phyloP scores from a whole-genome alignment of 306 rosid genomes.

The Herpetospermum pedunculosum region DNA sequence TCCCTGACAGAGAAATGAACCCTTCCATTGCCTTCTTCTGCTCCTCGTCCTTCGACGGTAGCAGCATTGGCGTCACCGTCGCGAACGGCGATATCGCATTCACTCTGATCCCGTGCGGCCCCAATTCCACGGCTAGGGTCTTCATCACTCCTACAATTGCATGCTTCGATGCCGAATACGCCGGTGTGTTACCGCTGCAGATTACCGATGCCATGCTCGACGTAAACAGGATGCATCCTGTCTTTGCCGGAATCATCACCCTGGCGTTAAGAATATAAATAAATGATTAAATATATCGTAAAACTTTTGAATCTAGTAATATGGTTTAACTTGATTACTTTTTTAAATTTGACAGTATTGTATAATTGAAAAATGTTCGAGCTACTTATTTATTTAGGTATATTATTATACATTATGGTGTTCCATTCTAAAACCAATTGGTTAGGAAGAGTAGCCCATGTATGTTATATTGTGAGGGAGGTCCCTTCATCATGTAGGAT shows the following conservation, averaged over 20 bases:
- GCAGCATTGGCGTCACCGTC: constrained; percentile 21
- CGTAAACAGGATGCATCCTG: constrained; percentile 29
- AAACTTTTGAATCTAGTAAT: no score
- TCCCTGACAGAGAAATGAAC: neutral
- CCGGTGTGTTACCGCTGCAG: constrained; percentile 21
- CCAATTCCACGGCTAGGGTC: constrained; percentile 36
- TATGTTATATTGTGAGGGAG: no score
- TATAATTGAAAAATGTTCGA: no score
- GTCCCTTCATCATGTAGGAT: no score
- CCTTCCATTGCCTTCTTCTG: neutral
- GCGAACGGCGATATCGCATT: constrained; percentile 33
- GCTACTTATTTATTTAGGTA: no score
- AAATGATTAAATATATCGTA: neutral
- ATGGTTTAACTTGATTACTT: no score
- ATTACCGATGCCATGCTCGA: constrained; percentile 24
- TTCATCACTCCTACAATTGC: constrained; percentile 24
- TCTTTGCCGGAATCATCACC: constrained; percentile 24
- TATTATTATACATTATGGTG: no score
- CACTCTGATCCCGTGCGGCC: constrained; percentile 26
- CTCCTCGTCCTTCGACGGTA: neutral
- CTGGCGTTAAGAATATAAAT: neutral
- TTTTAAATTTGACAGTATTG: no score
- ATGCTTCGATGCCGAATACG: constrained; percentile 31
- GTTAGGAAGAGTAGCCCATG: no score
- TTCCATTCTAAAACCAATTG: no score